A percentile compares a stretch with the other conserved stretches of the same genome.
Evolutionary conservation across 2,329 filamentous ascomycete species (phyloP).

Genomic region (Metarhizium sp.): DNA sequence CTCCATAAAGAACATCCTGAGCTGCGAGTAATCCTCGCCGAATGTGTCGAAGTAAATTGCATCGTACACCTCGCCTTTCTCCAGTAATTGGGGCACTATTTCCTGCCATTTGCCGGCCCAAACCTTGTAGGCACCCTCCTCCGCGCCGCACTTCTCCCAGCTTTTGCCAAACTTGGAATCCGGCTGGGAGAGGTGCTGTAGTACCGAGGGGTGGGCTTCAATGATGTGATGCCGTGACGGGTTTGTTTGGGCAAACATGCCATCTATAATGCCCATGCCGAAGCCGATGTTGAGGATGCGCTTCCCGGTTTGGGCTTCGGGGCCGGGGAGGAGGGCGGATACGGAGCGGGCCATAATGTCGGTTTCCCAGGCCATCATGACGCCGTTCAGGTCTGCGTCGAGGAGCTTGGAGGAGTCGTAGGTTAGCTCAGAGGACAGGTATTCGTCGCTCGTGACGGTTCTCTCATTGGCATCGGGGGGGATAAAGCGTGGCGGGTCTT

Average conservation of each 20-base stretch:
- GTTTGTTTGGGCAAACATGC: constrained; percentile 58
- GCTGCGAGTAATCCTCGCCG: constrained; percentile 81
- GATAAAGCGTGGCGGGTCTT: constrained; percentile 14
- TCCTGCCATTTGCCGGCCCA: constrained; percentile 71
- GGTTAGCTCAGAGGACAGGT: constrained; percentile 57
- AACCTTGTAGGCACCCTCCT: constrained; percentile 61
- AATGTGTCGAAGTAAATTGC: constrained; percentile 98
- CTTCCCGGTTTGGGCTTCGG: constrained; percentile 35
- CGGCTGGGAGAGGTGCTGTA: constrained; percentile 48
- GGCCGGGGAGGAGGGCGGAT: constrained; percentile 46
- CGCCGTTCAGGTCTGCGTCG: constrained; percentile 67
- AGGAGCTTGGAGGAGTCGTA: constrained; percentile 60
- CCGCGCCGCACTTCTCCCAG: constrained; percentile 47
- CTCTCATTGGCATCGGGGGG: constrained; percentile 28
- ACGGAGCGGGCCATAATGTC: constrained; percentile 77
- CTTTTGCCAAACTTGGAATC: constrained; percentile 41
- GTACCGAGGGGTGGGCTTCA: constrained; percentile 73
- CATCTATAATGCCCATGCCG: constrained; percentile 83
- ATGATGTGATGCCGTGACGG: constrained; percentile 73
- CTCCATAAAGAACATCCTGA: constrained; percentile 82
- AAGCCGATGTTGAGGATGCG: constrained; percentile 80
- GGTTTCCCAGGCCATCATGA: constrained; percentile 93
- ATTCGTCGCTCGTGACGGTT: constrained; percentile 54
- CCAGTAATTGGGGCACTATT: constrained; percentile 58
- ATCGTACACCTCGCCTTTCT: constrained; percentile 63